Evolutionary conservation across 1,139 yeast genomes (phyloP), one percentile per base, ranked within the genome.

Genomic region (Scheffersomyces parashehatae): DNA sequence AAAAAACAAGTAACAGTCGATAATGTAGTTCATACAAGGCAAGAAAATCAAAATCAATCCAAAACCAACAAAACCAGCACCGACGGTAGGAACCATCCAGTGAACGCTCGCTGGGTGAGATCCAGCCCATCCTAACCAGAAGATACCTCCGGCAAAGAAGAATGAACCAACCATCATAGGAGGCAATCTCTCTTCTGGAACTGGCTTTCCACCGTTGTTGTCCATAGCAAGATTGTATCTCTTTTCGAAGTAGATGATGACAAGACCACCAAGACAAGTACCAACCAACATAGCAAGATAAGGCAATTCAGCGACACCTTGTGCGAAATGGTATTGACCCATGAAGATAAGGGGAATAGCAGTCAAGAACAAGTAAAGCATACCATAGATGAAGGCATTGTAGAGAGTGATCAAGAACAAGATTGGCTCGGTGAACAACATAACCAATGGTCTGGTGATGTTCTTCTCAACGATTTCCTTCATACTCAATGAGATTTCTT

Each of bases 101-200:
- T 84, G 95, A 31, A 87, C 80, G 31, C 65, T 64, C 15, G 82
- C 66, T 35, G 77, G 83, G 63, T 81, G 89, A 54, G 80, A 77
- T 56, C 96, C 96, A 2, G 89, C 71, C 96, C 96, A 88, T 41
- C 88, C 82, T 58, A 88, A 74, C 95, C 95, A 88, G 55, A 89
- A 75, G 47, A 89, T 71, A 41, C 96, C 96, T 50, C 81, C 71
- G 30, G 95, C 84, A 70, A 88, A 88, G 11, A 77, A 61, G 45
- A 86, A 52, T 29, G 83, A 82, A 28, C 95, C 91, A 39, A 76
- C 60, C 67, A 87, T 77, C 85, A 86, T 81, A 15, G 91, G 83
- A 8, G 83, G 82, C 49, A 90, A 69, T 66, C 96, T 81, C 35
- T 82, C 85, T 62, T 89, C 97, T 1, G 97, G 95, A 9, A 83